These are phyloP conservation scores for Lentinula lateritia DNA, from an alignment of 768 basidiomycete species.

Conservation along the genomic window DNA sequence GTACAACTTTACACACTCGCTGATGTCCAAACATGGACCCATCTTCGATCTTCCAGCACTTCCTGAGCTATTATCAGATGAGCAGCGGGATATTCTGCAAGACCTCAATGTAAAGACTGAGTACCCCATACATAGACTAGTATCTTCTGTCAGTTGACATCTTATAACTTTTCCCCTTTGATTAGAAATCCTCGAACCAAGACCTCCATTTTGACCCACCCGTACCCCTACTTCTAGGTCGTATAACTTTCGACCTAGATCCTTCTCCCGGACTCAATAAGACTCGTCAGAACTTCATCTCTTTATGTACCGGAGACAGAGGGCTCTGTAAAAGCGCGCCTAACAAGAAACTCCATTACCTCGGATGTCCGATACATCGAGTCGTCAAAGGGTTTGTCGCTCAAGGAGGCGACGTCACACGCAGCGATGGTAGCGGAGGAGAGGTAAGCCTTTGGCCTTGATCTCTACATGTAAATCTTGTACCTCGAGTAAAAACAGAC, in stretches of 20 bases:
- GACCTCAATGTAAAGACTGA: conserved; percentile 25
- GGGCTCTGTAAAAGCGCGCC: conserved; percentile 41
- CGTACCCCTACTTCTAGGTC: conserved; percentile 31
- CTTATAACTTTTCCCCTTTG: background rate
- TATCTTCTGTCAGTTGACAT: background rate
- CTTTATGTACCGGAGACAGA: conserved; percentile 40
- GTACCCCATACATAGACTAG: conserved; percentile 10
- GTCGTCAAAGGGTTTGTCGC: conserved; percentile 43
- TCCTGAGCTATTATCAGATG: conserved; percentile 33
- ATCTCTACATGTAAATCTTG: background rate
- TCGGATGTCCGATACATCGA: conserved; percentile 38
- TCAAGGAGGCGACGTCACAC: conserved; percentile 50
- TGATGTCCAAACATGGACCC: conserved; percentile 29
- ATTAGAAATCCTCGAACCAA: conserved; percentile 18
- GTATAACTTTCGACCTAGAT: conserved; percentile 36
- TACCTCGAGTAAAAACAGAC: background rate
- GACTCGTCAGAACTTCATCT: conserved; percentile 42
- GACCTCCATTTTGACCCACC: conserved; percentile 30
- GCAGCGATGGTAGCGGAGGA: conserved; percentile 48
- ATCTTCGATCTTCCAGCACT: conserved; percentile 37
- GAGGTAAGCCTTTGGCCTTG: conserved; percentile 30
- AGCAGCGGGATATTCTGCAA: conserved; percentile 34
- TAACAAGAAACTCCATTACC: conserved; percentile 39
- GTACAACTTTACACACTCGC: conserved; percentile 25
- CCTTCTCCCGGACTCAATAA: conserved; percentile 33